A percentile compares a stretch with the other conserved stretches of the same genome.
Conservation (phyloP, 768 basidiomycete species). For the Kockovaella imperatae region DNA sequence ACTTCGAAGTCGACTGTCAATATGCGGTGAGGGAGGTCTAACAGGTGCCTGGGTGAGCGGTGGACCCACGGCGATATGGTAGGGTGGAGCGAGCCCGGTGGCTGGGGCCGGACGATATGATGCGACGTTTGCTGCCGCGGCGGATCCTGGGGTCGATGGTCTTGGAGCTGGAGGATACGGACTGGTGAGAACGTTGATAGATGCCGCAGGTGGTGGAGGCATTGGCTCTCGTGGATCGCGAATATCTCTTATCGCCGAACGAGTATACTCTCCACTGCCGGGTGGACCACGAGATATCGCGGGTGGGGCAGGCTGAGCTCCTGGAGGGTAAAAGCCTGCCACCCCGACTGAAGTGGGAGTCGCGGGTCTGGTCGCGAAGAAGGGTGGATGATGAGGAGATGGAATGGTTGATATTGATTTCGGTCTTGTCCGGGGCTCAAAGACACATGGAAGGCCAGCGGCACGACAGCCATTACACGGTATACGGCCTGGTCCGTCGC, state of each 20-base stretch:
- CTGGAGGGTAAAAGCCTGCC: slow-evolving; percentile 28
- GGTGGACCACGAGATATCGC: background rate
- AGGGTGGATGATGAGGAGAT: slow-evolving; percentile 29
- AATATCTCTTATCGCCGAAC: slow-evolving; percentile 14
- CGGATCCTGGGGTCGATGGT: background rate
- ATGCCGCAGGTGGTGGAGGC: slow-evolving; percentile 30
- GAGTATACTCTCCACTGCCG: slow-evolving; percentile 5
- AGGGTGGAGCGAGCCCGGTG: background rate
- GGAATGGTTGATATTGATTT: slow-evolving; percentile 38
- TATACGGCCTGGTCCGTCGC: slow-evolving; percentile 32
- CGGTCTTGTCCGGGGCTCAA: slow-evolving; percentile 34
- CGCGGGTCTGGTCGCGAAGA: slow-evolving; percentile 21
- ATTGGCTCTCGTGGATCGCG: slow-evolving; percentile 32
- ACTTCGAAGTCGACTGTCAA: background rate
- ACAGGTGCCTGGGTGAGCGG: background rate
- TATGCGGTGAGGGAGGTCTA: background rate
- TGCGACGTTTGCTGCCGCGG: background rate
- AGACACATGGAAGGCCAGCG: slow-evolving; percentile 30
- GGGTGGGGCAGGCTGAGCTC: slow-evolving; percentile 33
- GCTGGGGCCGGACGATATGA: background rate
- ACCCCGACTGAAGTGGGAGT: slow-evolving; percentile 14
- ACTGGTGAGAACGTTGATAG: slow-evolving; percentile 16
- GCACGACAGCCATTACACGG: slow-evolving; percentile 38
- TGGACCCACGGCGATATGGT: background rate
- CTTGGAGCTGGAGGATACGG: slow-evolving; percentile 11